Evolutionary conservation across 2,329 filamentous ascomycete species (phyloP).

Genomic region (Stylonectria norvegica): DNA sequence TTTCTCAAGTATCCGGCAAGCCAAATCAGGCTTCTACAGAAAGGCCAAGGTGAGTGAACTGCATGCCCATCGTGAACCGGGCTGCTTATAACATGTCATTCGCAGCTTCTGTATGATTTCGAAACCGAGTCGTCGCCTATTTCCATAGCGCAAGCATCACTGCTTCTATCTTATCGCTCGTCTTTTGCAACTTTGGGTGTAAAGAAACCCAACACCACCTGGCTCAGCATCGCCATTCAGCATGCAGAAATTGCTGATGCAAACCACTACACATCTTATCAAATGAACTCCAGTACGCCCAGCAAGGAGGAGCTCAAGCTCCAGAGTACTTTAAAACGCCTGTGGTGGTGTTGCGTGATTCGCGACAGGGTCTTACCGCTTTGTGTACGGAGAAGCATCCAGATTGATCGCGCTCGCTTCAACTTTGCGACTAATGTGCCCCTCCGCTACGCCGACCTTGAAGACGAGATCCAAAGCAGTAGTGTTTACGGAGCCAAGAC

Average conservation of each 20-base stretch:
- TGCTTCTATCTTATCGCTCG: constrained; percentile 35
- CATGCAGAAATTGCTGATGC: neutral
- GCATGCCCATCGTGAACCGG: neutral
- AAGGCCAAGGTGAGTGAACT: neutral
- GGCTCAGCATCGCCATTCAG: constrained; percentile 4
- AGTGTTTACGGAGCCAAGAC: neutral
- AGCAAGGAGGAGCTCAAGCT: neutral
- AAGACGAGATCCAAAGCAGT: neutral
- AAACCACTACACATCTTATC: constrained; percentile 7
- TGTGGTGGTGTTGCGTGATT: constrained; percentile 13
- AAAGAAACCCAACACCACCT: constrained; percentile 3
- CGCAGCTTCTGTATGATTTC: constrained; percentile 40
- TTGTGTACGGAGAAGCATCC: neutral
- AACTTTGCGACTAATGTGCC: neutral
- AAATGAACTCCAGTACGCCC: neutral
- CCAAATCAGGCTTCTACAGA: constrained; percentile 1
- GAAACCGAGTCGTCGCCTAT: constrained; percentile 41
- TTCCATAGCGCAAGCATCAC: constrained; percentile 38
- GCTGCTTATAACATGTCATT: neutral
- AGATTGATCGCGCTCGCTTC: neutral
- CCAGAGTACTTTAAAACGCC: constrained; percentile 4
- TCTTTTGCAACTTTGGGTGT: neutral
- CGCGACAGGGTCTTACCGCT: constrained; percentile 9
- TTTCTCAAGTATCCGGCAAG: neutral
- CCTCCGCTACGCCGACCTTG: neutral